These are phyloP conservation scores for Salvia hispanica DNA, from an alignment of 257 asterid genomes.

Conservation along the genomic window DNA sequence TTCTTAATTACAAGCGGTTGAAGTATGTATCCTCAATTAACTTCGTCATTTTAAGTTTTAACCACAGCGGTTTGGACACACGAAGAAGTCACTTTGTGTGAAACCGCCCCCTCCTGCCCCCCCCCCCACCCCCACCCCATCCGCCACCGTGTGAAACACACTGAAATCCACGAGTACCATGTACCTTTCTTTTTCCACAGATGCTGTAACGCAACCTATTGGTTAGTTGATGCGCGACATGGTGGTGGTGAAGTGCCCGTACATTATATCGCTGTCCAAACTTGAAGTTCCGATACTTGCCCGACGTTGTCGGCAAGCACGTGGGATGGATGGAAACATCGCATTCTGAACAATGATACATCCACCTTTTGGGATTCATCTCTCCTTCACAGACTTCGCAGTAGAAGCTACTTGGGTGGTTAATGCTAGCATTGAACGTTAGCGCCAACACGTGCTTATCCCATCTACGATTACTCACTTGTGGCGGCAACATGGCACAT, in stretches of 20 bases:
- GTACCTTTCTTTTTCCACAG: neutral
- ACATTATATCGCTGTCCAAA: neutral
- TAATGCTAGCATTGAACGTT: neutral
- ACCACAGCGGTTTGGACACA: neutral
- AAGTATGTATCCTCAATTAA: neutral
- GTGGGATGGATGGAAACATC: neutral
- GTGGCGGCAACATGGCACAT: neutral
- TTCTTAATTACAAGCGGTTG: neutral
- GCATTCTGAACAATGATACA: conserved; percentile 1
- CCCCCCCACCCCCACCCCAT: no score
- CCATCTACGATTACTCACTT: neutral
- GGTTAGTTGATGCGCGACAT: neutral
- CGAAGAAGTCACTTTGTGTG: conserved; percentile 13
- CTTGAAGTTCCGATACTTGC: neutral
- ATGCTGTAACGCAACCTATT: neutral
- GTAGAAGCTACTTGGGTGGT: conserved; percentile 9
- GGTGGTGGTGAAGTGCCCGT: neutral
- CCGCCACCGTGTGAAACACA: neutral
- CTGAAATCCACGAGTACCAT: neutral
- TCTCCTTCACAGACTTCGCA: conserved; percentile 9
- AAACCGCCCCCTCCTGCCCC: no score
- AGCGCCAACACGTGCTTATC: neutral
- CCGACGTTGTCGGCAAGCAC: neutral
- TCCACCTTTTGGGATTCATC: neutral
- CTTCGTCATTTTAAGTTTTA: rapidly evolving